phyloP scores from a whole-genome alignment of 2,329 filamentous ascomycete genomes.

The Parastagonospora nodorum region DNA sequence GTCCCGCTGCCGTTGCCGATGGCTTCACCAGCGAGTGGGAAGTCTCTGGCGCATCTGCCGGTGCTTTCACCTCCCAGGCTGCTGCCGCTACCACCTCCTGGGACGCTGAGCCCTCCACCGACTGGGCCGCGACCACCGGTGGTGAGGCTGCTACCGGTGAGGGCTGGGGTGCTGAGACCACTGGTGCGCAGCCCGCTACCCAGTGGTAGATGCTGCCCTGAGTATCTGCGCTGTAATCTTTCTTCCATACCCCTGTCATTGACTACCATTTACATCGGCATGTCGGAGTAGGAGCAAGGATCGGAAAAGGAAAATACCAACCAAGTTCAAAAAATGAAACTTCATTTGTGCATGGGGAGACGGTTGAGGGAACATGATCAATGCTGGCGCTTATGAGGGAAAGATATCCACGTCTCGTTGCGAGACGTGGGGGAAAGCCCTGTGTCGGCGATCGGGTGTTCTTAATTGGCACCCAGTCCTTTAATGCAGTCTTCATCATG shows the following conservation, averaged over 20 bases:
- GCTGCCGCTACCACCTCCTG: slow-evolving; percentile 66
- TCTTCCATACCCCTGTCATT: slow-evolving; percentile 44
- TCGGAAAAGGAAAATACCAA: slow-evolving; percentile 34
- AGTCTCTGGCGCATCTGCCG: slow-evolving; percentile 67
- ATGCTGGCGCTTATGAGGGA: slow-evolving; percentile 91
- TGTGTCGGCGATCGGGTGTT: slow-evolving; percentile 82
- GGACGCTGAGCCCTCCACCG: slow-evolving; percentile 64
- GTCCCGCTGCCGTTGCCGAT: slow-evolving; percentile 75
- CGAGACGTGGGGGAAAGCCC: slow-evolving; percentile 86
- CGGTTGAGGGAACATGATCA: slow-evolving; percentile 38
- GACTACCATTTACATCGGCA: slow-evolving; percentile 21
- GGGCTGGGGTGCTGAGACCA: slow-evolving; percentile 55
- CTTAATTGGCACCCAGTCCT: slow-evolving; percentile 79
- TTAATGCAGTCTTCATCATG: slow-evolving; percentile 30
- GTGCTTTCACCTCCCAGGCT: slow-evolving; percentile 63
- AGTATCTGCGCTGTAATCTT: slow-evolving; percentile 17
- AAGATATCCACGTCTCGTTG: slow-evolving; percentile 78
- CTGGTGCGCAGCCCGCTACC: slow-evolving; percentile 39
- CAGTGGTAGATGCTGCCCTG: slow-evolving; percentile 51
- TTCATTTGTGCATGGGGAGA: slow-evolving; percentile 14
- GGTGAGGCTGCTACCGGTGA: slow-evolving; percentile 53
- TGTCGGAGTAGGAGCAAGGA: slow-evolving; percentile 39
- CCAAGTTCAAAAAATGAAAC: slow-evolving; percentile 9
- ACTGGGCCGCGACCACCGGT: slow-evolving; percentile 69
- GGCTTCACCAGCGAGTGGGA: slow-evolving; percentile 89